Percentiles rank a stretch among this genome's conserved stretches.
Conservation (phyloP, 352 stramenopile species). For the Phytophthora hibernalis region DNA sequence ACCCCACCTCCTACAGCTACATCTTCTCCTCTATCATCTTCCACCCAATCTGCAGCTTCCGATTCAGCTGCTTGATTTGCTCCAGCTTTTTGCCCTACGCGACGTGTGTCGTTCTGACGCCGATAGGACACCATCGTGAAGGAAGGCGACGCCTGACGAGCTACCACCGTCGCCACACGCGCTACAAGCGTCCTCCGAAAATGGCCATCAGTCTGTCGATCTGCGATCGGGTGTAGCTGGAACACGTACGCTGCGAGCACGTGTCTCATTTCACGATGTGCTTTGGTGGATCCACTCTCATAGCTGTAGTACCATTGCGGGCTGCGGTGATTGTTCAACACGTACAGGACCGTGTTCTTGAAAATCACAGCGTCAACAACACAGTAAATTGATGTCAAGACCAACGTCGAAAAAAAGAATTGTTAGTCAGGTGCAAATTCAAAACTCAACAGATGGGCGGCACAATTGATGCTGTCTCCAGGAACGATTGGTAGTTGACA, state of each 20-base stretch:
- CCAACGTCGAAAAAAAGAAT: neutral
- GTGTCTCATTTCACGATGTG: conserved; percentile 43
- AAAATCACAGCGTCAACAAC: neutral
- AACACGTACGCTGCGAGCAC: conserved; percentile 45
- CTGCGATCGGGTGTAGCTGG: conserved; percentile 3
- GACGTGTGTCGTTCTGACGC: conserved; percentile 9
- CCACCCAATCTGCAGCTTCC: neutral
- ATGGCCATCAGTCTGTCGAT: neutral
- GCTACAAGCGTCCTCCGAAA: neutral
- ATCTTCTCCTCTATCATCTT: neutral
- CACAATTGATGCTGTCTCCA: no score
- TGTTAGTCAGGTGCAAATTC: no score
- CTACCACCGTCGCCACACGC: conserved; percentile 28
- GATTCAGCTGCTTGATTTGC: neutral
- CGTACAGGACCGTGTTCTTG: conserved; percentile 42
- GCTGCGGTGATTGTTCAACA: conserved; percentile 46
- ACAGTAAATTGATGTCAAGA: neutral
- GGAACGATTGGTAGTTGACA: no score
- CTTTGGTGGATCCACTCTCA: conserved; percentile 50
- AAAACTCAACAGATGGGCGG: no score
- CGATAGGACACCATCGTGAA: conserved; percentile 49
- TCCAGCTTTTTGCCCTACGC: neutral
- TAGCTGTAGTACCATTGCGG: conserved; percentile 52
- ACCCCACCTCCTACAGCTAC: neutral
- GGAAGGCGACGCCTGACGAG: conserved; percentile 27